Percentiles rank a stretch among this genome's conserved stretches.
phyloP scores from a whole-genome alignment of 2,329 filamentous ascomycete species.

The Raffaelea albimanens region DNA sequence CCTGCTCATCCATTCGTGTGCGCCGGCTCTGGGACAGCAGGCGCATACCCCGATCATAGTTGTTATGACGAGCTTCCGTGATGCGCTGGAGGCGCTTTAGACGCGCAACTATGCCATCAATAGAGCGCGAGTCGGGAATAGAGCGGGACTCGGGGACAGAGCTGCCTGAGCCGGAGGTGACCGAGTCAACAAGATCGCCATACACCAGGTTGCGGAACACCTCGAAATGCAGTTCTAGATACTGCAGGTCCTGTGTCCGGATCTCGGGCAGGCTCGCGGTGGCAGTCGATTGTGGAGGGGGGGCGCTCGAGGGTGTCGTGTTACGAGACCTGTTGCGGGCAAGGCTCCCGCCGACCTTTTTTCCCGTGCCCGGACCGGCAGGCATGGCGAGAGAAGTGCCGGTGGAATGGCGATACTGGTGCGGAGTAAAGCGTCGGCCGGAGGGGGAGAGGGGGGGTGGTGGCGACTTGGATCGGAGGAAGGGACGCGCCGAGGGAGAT shows the following conservation, averaged over 20 bases:
- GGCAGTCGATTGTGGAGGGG: conserved; percentile 35
- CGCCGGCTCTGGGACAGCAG: conserved; percentile 58
- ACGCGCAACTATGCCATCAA: conserved; percentile 54
- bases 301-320: conserved; percentile 49
- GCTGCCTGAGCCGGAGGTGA: conserved; percentile 36
- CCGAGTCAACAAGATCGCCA: conserved; percentile 63
- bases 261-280: conserved; percentile 44
- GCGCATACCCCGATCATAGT: conserved; percentile 66
- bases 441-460: neutral
- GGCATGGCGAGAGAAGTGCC: conserved; percentile 36
- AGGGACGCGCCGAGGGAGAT: too few species aligned
- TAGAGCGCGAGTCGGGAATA: conserved; percentile 53
- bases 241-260: conserved; percentile 50
- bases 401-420: neutral
- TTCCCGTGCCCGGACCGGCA: conserved; percentile 46
- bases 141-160: conserved; percentile 25
- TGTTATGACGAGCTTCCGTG: conserved; percentile 56
- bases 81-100: conserved; percentile 56
- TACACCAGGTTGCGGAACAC: conserved; percentile 51
- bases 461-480: neutral
- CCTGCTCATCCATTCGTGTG: conserved; percentile 45
- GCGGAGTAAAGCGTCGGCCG: neutral
- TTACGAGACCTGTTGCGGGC: conserved; percentile 64
- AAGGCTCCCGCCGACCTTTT: conserved; percentile 53
- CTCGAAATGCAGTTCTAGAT: conserved; percentile 55